Evolutionary conservation across 1,284 basidiomycete genomes (phyloP), one percentile per base, ranked within the genome.

Genomic region (Irpex sp.): DNA sequence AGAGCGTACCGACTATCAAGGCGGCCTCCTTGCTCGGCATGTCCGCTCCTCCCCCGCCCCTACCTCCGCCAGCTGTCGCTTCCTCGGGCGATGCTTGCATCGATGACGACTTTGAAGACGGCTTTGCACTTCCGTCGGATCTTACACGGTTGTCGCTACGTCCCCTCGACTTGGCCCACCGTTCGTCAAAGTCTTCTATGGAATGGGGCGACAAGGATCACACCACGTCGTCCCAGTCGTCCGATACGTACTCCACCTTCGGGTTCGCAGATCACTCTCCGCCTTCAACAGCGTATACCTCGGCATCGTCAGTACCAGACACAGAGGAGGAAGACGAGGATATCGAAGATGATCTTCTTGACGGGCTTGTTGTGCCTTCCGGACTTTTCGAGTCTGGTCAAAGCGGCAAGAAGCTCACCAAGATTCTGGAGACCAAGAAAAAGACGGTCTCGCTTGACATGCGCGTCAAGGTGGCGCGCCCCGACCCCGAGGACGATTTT

Each of bases 171-270:
- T 82, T 91, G 37, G 83, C 80, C 68, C 88, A 89, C 70, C 85
- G 88, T 58, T 82, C 86, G 8, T 93, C 91, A 63, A 92, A 92
- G 76, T 85, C 85, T 59, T 92, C 91, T 1, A 79, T 93, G 31
- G 90, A 92, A 76, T 93, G 91, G 89, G 88, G 88, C 40, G 91
- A 92, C 77, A 88, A 85, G 73, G 89, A 93, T 70, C 85, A 90
- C 61, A 90, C 91, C 1, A 85, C 83, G 1, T 92, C 91, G 9
- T 93, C 91, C 3, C 88, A 91, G 69, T 92, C 91, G 13, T 93
- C 91, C 26, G 91, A 93, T 73, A 84, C 91, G 4, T 92, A 90
- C 70, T 92, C 90, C 44, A 82, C 86, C 47, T 81, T 92, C 48
- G 89, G 89, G 57, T 88, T 92, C 67, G 83, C 85, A 58, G 87